Base-by-base conservation (phyloP, 31 red algal species). In the Porphyra umbilicalis region DNA sequence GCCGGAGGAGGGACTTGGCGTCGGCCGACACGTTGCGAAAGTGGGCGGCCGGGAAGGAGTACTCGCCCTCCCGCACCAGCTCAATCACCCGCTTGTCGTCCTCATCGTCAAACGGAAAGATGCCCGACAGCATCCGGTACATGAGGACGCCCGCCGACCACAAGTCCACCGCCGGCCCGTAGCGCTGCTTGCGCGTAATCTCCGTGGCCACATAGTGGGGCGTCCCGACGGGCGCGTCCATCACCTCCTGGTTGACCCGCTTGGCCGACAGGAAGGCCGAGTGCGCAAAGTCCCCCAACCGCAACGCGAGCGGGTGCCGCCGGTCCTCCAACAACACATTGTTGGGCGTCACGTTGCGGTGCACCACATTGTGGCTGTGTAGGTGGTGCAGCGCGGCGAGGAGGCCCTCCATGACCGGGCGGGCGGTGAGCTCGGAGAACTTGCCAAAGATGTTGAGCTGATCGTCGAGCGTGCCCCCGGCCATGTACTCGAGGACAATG, bases 61-160 rank as follows among this genome's bases (percentile, higher is more conserved):
- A 85, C 33, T 76, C 57, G 29, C 88, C 90, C 33, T 33, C 79
- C 20, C 85, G 83, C 77, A 94, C 89, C 29, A 84, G 84, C 38
- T 90, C 80, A 38, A 98, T 79, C 38, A 92, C 83, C 75, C 92
- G 93, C 46, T 89, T 76, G 75, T 95, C 88, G 39, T 86, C 85
- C 36, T 80, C 75, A 15, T 90, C 96, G 38, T 77, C 68, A 86
- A 98, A 98, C 14, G 96, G 96, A 32, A 85, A 57, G 44, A 93
- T 92, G 38, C 96, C 96, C 33, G 90, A 86, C 32, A 98, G 79
- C 92, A 95, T 93, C 30, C 88, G 87, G 80, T 95, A 98, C 78
- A 98, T 39, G 32, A 98, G 89, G 7, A 98, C 90, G 77, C 96
- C 96, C 32, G 89, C 88, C 33, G 85, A 89, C 96, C 96, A 98